Evolutionary conservation across 2,329 filamentous ascomycete genomes (phyloP), one percentile per base, ranked within the genome.

Genomic region (Aspergillus intermedius): DNA sequence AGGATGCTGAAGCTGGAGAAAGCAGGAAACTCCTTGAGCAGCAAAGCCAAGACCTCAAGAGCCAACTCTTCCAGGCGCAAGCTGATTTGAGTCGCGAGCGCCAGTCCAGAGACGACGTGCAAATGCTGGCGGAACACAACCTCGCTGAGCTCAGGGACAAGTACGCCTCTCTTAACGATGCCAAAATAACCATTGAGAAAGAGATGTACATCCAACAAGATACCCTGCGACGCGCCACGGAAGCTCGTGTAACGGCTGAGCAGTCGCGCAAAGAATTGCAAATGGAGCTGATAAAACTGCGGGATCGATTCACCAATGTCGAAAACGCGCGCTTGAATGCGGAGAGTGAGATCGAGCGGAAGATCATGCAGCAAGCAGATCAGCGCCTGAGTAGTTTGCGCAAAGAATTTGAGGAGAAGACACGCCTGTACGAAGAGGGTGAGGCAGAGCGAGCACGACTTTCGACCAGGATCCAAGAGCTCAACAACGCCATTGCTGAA

Each of bases 181-280:
- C 89, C 23, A 98, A 98, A 69, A 95, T 96, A 60, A 95, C 84
- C 42, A 95, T 98, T 54, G 91, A 98, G 69, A 97, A 96, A 68
- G 91, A 97, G 69, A 84, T 98, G 66, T 97, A 97, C 65, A 86
- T 88, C 4, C 91, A 97, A 63, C 91, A 96, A 67, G 91, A 98
- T 63, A 87, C 88, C 9, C 79, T 96, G 42, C 83, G 93, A 34
- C 83, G 91, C 47, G 88, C 90, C 9, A 88, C 86, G 56, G 90
- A 95, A 66, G 86, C 88, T 42, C 82, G 88, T 28, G 78, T 83
- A 4, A 81, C 82, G 4, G 88, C 88, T 1, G 91, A 98, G 64
- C 82, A 86, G 55, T 89, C 95, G 61, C 87, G 91, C 2, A 93
- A 95, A 61, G 88, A 95, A 47, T 86, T 93, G 40, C 88, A 95